Base-by-base conservation (phyloP, 768 basidiomycete species). In the Kwoniella newhampshirensis region DNA sequence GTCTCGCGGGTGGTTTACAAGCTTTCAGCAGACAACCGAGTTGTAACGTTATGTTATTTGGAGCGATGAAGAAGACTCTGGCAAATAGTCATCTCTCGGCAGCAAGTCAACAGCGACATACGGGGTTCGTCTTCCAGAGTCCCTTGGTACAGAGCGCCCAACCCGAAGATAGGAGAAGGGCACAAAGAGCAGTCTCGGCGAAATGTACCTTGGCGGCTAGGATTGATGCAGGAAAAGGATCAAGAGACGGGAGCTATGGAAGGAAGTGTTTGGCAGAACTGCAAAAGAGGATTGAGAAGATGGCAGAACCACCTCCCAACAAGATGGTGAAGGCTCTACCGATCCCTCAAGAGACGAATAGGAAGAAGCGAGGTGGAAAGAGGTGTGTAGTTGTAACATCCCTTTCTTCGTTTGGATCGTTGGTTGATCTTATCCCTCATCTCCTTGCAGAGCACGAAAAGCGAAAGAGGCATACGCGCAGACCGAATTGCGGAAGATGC, bases 401-500 rank as follows among this genome's bases (percentile, higher is more conserved):
- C 12, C 9, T 18, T 21, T 27, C n/a, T 46, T 5, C 15, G 21
- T 6, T 25, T 6, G 11, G 40, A 9, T 0, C 13, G 17, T 20
- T 51, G 18, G 13, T 23, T 53, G 26, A 48, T 40, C 32, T 51
- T 2, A 20, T 28, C 40, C 18, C 36, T 54, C 26, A 21, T 21
- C n/a, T 50, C 18, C 41, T 35, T 3, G 15, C 62, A 96, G 93
- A 7, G 96, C 94, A 1, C 85, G 96, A 43, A 94, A 97, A 74
- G 89, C 91, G n/a, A 99, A 99, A 74, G 96, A 98, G 77, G 92
- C 91, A 1, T 93, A 93, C 70, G 92, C 91, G 4, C 89, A 91
- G 77, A 98, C 96, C 1, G 96, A 99, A 74, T 80, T 99, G 42
- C 86, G 92, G 61, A 98, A 98, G 78, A 81, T 96, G 62, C 94